These are phyloP conservation scores for Fusarium sp. DNA, from an alignment of 2,329 filamentous ascomycete genomes.

Conservation along the genomic window DNA sequence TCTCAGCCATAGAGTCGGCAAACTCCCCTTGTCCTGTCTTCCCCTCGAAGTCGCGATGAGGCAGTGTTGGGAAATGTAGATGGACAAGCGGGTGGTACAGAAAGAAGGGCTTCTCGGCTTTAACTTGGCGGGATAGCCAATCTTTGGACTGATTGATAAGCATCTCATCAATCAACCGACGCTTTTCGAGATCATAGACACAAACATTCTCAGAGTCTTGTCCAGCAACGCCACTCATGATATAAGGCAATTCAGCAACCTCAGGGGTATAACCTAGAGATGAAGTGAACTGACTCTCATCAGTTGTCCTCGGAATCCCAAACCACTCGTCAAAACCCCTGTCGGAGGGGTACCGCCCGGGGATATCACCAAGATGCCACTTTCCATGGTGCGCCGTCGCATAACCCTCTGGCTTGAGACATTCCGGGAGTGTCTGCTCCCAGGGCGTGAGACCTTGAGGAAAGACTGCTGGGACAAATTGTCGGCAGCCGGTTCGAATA, in stretches of 20 bases:
- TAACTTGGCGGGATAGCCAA: slow-evolving; percentile 49
- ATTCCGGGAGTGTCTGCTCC: slow-evolving; percentile 51
- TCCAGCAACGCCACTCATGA: slow-evolving; percentile 50
- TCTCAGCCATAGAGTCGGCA: slow-evolving; percentile 52
- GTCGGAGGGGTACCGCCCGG: slow-evolving; percentile 53
- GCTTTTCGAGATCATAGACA: slow-evolving; percentile 51
- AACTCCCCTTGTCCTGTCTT: slow-evolving; percentile 50
- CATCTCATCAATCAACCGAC: slow-evolving; percentile 51
- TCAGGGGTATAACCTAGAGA: slow-evolving; percentile 50
- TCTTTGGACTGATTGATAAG: slow-evolving; percentile 50
- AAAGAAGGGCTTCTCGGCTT: slow-evolving; percentile 47
- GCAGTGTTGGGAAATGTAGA: slow-evolving; percentile 52
- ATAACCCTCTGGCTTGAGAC: slow-evolving; percentile 48
- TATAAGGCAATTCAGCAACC: slow-evolving; percentile 52
- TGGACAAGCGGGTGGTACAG: slow-evolving; percentile 53
- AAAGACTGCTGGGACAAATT: slow-evolving; percentile 52
- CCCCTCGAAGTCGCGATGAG: slow-evolving; percentile 48
- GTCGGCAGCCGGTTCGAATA: slow-evolving; percentile 52
- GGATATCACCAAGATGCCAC: slow-evolving; percentile 54
- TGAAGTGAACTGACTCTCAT: slow-evolving; percentile 54
- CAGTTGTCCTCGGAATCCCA: slow-evolving; percentile 53
- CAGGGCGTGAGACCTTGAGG: slow-evolving; percentile 51
- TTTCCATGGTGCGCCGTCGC: slow-evolving; percentile 52
- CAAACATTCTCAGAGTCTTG: slow-evolving; percentile 48
- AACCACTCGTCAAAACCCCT: slow-evolving; percentile 55